Base-by-base conservation (phyloP, 2,329 filamentous ascomycete species). In the Claviceps sp. region DNA sequence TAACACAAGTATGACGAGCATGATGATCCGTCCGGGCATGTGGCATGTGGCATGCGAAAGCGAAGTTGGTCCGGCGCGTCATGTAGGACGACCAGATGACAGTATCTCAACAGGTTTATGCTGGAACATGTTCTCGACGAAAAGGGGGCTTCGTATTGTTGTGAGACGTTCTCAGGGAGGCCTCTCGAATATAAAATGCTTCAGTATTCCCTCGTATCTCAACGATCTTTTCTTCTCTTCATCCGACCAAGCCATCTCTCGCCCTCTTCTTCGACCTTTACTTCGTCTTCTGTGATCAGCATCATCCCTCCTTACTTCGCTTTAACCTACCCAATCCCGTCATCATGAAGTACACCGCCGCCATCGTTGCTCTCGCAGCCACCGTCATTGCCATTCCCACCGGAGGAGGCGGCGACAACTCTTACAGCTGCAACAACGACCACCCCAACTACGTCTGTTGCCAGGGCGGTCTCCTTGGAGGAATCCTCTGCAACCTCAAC, bases 311-410 rank as follows among this genome's bases (percentile, higher is more conserved):
- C 26, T 29, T 9, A 26, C 14, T 34, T 16, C 40, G 20, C 20
- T 14, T 22, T 16, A 14, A 9, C 22, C 16, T 1, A 3, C 29
- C 37, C 44, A 44, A 34, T 34, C 9, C 22, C 44, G 40, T 22
- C 40, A 54, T 44, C 3, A 54, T 54, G 52, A 54, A 54, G 52
- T 52, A 14, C 46, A 22, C 46, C 13, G 8, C 46, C 44, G 52
- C 38, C 43, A 16, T 54, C 23, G 13, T 46, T 26, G 50, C 46
- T 29, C 49, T 54, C 8, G 52, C 50, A 14, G 50, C 52, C 37
- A 17, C 46, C 36, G 52, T 14, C 36, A 22, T 43, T 0, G 52
- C 52, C 37, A 50, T 14, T 43, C 52, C 52, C 20, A 50, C 34
- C 40, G 16, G 9, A 9, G n/a, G n/a, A 29, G 2, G 8, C 38